phyloP scores from a whole-genome alignment of 2,329 filamentous ascomycete species.

The Colletotrichum karsti region DNA sequence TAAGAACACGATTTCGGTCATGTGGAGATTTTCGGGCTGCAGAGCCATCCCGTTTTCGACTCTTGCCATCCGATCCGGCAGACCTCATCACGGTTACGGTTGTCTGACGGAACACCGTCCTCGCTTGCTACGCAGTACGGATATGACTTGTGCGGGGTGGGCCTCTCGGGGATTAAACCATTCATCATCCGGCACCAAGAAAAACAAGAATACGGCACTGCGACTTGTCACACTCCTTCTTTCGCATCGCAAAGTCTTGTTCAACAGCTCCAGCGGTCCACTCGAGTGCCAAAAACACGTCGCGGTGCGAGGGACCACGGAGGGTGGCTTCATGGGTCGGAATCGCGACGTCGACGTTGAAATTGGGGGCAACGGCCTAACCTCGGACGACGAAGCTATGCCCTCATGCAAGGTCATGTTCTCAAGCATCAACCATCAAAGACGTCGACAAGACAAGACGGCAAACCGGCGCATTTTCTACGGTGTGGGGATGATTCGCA shows the following conservation, averaged over 20 bases:
- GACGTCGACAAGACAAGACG: conserved; percentile 12
- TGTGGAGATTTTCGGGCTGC: conserved; percentile 14
- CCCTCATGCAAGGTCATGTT: conserved; percentile 26
- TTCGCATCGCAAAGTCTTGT: not conserved
- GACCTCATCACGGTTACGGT: not conserved
- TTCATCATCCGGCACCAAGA: not conserved
- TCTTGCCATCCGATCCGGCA: conserved; percentile 22
- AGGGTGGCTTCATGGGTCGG: not conserved
- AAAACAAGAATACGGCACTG: conserved; percentile 3
- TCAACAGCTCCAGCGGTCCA: not conserved
- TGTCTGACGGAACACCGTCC: conserved; percentile 13
- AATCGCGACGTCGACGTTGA: conserved; percentile 18
- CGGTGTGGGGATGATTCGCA: not conserved
- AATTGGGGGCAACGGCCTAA: conserved; percentile 22
- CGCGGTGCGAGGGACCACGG: conserved; percentile 1
- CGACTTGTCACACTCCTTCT: not conserved
- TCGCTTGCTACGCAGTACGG: conserved; percentile 5
- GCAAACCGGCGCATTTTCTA: conserved; percentile 18
- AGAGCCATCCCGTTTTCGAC: conserved; percentile 12
- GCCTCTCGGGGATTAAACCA: conserved; percentile 13
- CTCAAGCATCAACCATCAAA: conserved; percentile 23
- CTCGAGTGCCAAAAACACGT: not conserved
- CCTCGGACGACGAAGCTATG: conserved; percentile 23
- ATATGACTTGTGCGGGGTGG: conserved; percentile 5
- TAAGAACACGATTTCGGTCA: not conserved